These are phyloP conservation scores for Hemileccinum impolitum DNA, from an alignment of 768 basidiomycete species.

Conservation along the genomic window DNA sequence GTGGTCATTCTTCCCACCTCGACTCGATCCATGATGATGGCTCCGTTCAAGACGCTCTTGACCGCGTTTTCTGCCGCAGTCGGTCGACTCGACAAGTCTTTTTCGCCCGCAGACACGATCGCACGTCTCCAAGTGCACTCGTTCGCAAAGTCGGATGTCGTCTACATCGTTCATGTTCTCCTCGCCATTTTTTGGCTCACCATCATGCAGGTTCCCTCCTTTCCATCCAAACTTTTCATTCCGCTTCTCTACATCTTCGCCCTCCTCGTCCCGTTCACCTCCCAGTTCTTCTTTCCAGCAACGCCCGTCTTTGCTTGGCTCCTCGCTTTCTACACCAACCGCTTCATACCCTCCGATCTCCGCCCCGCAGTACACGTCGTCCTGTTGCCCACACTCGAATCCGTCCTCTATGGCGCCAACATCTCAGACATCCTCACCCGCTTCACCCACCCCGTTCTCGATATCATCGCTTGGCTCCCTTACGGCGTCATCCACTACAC, in stretches of 20 bases:
- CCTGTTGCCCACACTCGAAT: slow-evolving; percentile 90
- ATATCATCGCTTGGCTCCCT: slow-evolving; percentile 93
- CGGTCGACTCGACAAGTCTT: slow-evolving; percentile 68
- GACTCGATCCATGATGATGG: too few species aligned
- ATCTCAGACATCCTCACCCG: slow-evolving; percentile 96
- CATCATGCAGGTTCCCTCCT: slow-evolving; percentile 66
- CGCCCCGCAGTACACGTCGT: slow-evolving; percentile 88
- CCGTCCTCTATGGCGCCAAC: slow-evolving; percentile 95
- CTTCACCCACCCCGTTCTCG: slow-evolving; percentile 88
- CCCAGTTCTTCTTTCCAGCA: slow-evolving; percentile 88
- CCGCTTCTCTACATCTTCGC: slow-evolving; percentile 66
- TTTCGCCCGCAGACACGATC: slow-evolving; percentile 68
- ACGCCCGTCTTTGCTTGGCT: slow-evolving; percentile 85
- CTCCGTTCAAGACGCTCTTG: background rate
- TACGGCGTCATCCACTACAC: slow-evolving; percentile 94
- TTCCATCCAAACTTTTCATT: slow-evolving; percentile 73
- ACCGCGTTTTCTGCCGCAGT: slow-evolving; percentile 58
- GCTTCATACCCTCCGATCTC: slow-evolving; percentile 73
- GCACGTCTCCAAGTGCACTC: slow-evolving; percentile 52
- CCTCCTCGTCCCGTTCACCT: slow-evolving; percentile 80
- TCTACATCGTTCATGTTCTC: slow-evolving; percentile 63
- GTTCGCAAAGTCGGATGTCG: slow-evolving; percentile 53
- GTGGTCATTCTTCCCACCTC: too few species aligned
- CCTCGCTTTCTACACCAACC: slow-evolving; percentile 80
- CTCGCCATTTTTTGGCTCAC: slow-evolving; percentile 68